Percentiles rank a stretch among this genome's conserved stretches.
These are phyloP conservation scores for Alternaria ventricosa DNA, from an alignment of 2,329 filamentous ascomycete genomes.

Conservation along the genomic window DNA sequence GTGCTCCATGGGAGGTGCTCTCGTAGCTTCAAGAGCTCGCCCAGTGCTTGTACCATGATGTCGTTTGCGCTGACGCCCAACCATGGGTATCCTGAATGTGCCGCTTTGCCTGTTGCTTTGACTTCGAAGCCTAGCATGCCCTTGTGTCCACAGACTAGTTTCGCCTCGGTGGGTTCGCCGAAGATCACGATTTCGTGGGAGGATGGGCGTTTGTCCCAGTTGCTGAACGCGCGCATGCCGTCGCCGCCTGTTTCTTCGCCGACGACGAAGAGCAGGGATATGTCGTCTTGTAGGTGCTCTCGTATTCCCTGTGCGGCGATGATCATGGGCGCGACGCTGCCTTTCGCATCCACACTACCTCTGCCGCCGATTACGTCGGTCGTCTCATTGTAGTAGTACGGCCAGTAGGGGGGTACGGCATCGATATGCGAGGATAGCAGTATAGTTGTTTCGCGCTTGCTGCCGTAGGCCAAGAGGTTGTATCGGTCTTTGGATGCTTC, in stretches of 20 bases:
- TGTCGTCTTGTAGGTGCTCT: slow-evolving; percentile 51
- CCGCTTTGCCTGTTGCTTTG: slow-evolving; percentile 74
- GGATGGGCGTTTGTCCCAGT: slow-evolving; percentile 35
- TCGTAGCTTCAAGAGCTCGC: slow-evolving; percentile 61
- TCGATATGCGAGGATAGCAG: slow-evolving; percentile 86
- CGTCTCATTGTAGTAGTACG: slow-evolving; percentile 64
- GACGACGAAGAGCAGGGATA: slow-evolving; percentile 69
- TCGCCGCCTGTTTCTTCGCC: slow-evolving; percentile 83
- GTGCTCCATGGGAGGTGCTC: slow-evolving; percentile 74
- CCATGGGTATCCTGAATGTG: slow-evolving; percentile 92
- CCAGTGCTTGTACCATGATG: slow-evolving; percentile 75
- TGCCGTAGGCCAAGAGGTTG: slow-evolving; percentile 76
- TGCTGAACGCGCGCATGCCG: slow-evolving; percentile 70
- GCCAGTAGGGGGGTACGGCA: slow-evolving; percentile 71
- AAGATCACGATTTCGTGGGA: slow-evolving; percentile 78
- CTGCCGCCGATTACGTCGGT: slow-evolving; percentile 68
- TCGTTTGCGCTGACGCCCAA: slow-evolving; percentile 86
- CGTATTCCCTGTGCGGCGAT: slow-evolving; percentile 66
- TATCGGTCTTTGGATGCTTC: slow-evolving; percentile 62
- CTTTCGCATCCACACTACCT: slow-evolving; percentile 70
- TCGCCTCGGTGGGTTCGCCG: slow-evolving; percentile 89
- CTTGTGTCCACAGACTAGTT: slow-evolving; percentile 90
- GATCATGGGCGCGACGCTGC: slow-evolving; percentile 72
- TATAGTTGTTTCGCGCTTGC: slow-evolving; percentile 61
- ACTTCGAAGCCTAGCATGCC: slow-evolving; percentile 75